Evolutionary conservation across 139 green algal species (phyloP), one percentile per base, ranked within the genome.

Genomic region (Ostreobium quekettii): DNA sequence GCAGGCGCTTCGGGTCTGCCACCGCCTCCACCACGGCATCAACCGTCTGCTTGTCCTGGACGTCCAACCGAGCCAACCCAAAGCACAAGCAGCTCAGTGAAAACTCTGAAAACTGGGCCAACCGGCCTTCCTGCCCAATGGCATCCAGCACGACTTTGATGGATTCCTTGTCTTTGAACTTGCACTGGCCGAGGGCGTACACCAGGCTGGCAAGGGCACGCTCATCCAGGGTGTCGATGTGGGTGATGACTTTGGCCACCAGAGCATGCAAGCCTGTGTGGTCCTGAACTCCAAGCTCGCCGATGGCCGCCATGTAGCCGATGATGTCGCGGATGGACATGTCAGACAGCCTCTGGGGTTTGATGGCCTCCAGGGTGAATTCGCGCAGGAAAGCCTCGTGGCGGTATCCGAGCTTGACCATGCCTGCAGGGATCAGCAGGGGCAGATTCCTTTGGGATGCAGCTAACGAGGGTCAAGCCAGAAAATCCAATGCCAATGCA

Each of bases 81-180:
- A 57, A 36, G 36, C 49, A 22, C 35, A 68, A 3, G 35, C 30
- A 53, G 5, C 37, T 19, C 61, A 68, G 8, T 6, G 35, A 48
- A 56, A 57, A 38, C 8, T 5, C 7, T n/a, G 36, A 29, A 11
- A 68, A 57, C 4, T 65, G 26, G 19, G 4, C 26, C 22, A 65
- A 46, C 5, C 26, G 11, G 28, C 28, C 28, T 15, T 6, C n/a
- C 4, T n/a, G 4, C 22, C 42, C 6, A 42, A 65, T 28, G 26
- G 15, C 7, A 4, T 42, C 7, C 58, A 65, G 24, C 15, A 65
- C 24, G 15, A 11, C 11, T n/a, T 65, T 38, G 15, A 65, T 32
- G 28, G 42, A 15, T 7, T 68, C 35, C 36, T 5, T 53, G 26
- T 68, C 8, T 22, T 68, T 53, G 36, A 48, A 68, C 8, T 68